Evolutionary conservation across 805 yeast genomes (phyloP).

Genomic region (Naumovozyma dairenensis): DNA sequence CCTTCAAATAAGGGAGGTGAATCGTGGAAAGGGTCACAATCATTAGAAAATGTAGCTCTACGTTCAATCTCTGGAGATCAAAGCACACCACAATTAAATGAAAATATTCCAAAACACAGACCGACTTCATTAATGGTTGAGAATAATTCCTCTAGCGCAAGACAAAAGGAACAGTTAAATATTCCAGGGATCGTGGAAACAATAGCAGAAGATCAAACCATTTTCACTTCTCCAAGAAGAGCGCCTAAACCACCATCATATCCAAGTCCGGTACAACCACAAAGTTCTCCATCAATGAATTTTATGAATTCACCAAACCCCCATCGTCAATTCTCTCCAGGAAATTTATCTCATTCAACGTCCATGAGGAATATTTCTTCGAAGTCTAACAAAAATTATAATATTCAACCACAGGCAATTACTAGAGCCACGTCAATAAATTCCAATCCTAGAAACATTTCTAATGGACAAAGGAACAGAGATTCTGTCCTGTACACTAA

Average conservation of each 20-base stretch:
- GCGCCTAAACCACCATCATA: conserved; percentile 61
- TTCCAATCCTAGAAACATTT: no score
- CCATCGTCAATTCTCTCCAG: neutral
- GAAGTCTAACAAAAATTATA: no score
- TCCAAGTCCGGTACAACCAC: conserved; percentile 35
- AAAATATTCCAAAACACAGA: conserved; percentile 4
- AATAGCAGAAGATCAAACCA: conserved; percentile 11
- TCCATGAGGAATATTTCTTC: no score
- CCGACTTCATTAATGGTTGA: conserved; percentile 12
- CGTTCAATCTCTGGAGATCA: neutral
- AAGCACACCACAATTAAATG: neutral
- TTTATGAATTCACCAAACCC: conserved; percentile 1
- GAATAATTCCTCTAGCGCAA: conserved; percentile 7
- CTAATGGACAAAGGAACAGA: no score
- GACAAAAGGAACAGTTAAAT: conserved; percentile 4
- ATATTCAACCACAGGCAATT: no score
- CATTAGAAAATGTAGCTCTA: neutral
- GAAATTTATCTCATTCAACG: neutral
- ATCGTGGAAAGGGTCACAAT: neutral
- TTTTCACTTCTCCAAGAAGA: conserved; percentile 57
- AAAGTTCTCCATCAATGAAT: conserved; percentile 22
- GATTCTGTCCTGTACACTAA: conserved; percentile 19
- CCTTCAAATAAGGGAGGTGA: conserved; percentile 7
- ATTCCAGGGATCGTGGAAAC: conserved; percentile 10
- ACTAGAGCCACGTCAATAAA: no score